Evolutionary conservation across 371 early-diverging fungal species (phyloP), one percentile per base, ranked within the genome.

Genomic region (Saksenaea vasiformis): DNA sequence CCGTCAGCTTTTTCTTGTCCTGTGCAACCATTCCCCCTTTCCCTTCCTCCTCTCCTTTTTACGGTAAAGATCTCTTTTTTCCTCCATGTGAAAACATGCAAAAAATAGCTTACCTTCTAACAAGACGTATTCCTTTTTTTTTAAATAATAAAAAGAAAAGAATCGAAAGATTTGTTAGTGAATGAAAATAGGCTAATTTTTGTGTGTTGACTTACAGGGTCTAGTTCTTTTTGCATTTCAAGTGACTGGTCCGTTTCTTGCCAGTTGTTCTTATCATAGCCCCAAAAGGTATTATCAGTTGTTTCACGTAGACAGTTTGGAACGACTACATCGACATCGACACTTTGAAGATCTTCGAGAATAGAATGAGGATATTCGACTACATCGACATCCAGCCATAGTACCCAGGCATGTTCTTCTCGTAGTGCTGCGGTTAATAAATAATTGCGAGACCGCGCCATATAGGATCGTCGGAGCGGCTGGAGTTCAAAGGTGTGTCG

Each of bases 361-460:
- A 88, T 74, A 36, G 71, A 76, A 5, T 72, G 71, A 10, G 90
- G 81, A 54, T 86, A 89, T 58, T 81, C 77, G 4, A 84, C 70
- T 11, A 89, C 82, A 68, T 89, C 89, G 14, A 85, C 87, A 66
- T 89, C 89, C 1, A 87, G 69, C 89, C 89, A 89, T 24, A 89
- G 70, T 4, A 89, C 87, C 87, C 88, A 89, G 24, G 84, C 78
- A 54, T 87, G 87, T 61, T 84, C 80, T 56, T 69, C 67, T 47
- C 69, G 62, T 3, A 88, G 67, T 9, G 87, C 81, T 3, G 83
- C 76, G 19, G 78, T 77, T 67, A 87, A 66, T 27, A 87, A 62
- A 43, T 79, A 76, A 60, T 87, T 88, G 63, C 89, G 80, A 14
- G 86, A 84, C 26, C 76, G 73, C 19, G 89, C 86, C 78, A 88